phyloP scores from a whole-genome alignment of 2,329 filamentous ascomycete genomes.

The Orbilia oligospora region DNA sequence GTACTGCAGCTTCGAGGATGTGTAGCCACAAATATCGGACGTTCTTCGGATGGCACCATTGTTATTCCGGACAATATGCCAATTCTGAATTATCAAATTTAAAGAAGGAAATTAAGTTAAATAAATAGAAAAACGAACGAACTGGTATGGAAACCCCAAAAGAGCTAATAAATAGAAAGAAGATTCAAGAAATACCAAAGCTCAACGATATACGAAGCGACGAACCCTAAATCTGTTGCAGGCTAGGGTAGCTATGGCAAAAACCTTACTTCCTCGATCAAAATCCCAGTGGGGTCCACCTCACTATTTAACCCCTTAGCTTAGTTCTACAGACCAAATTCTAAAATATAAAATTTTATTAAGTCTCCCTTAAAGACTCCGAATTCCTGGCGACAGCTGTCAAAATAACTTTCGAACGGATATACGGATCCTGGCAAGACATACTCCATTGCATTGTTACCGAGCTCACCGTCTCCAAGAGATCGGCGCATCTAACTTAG shows the following conservation, averaged over 20 bases:
- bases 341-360: not conserved
- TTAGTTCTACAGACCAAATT: not conserved
- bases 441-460: not conserved
- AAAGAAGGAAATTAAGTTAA: not conserved
- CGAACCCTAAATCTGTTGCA: not conserved
- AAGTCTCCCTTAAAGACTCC: not conserved
- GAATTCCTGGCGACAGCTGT: not conserved
- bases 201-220: not conserved
- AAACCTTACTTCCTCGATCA: not conserved
- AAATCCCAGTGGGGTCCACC: not conserved
- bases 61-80: too few relatives aligned
- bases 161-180: not conserved
- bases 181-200: too few relatives aligned
- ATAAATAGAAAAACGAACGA: not conserved
- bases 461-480: slow-evolving; percentile 13
- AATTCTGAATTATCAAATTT: too few relatives aligned
- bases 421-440: slow-evolving; percentile 5
- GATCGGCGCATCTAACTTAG: slow-evolving; percentile 13
- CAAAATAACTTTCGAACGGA: not conserved
- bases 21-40: slow-evolving; percentile 89
- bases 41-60: slow-evolving; percentile 64
- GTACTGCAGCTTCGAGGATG: slow-evolving; percentile 96
- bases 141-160: not conserved
- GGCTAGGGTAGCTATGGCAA: not conserved
- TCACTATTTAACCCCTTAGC: slow-evolving; percentile 7